Evolutionary conservation across 179 eudicot genomes (phyloP), one percentile per base, ranked within the genome.

Genomic region (Corrigiola litoralis): DNA sequence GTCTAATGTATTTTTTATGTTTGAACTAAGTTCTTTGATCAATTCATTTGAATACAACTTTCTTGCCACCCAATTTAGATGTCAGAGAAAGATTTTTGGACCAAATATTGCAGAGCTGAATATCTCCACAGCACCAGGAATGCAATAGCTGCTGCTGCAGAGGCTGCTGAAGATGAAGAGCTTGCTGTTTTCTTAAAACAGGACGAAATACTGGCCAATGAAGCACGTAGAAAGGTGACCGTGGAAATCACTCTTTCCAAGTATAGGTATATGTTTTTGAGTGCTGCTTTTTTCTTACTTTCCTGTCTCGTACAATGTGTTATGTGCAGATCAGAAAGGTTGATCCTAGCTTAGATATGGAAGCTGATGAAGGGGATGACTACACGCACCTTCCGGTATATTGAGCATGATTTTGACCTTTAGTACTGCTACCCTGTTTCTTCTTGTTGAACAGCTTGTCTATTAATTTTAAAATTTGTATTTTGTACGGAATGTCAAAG

Each of bases 321-420:
- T 59, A 28, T 53, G 58, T 79, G 72, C 89, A 94, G 97, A 90
- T 94, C 58, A 84, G 87, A 84, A 79, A 64, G 77, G 99, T 90
- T 68, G 97, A 94, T 81, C 99, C 99, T 37, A 86, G 97, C 36
- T 78, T 90, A 72, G 95, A 94, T 73, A 94, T 90, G 86, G 94
- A 90, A 79, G 97, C 96, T 70, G 97, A 94, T 84, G 83, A 70
- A 82, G 97, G 97, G 55, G 99, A 94, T 77, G 97, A 94, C 70
- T 94, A 94, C 68, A 83, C 79, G 24, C 97, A 94, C 77, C 84
- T 94, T 68, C 94, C 85, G 88, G 97, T 94, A 84, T 47, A 34
- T 75, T 69, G 28, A 62, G 38, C 63, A 47, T 63, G 54, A 67
- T 64, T 55, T 29, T 64, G 37, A 24, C 21, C 61, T 38, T 33